Percentiles rank a stretch among this genome's conserved stretches.
Conservation (phyloP, 2,329 filamentous ascomycete species). For the Ceratocystis destructans region DNA sequence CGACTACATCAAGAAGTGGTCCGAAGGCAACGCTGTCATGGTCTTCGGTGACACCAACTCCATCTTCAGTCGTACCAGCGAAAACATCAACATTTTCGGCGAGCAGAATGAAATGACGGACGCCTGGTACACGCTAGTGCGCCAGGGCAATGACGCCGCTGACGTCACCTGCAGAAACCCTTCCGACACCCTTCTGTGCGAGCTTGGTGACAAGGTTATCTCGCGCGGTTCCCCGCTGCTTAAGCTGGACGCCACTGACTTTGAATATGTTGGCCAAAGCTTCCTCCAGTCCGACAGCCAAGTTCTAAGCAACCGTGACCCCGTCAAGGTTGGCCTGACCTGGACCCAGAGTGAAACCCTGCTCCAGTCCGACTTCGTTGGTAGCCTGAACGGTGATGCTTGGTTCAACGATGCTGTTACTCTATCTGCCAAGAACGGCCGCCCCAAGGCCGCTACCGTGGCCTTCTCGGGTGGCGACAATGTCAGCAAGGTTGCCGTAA, state of each 20-base stretch:
- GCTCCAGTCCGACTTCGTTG: constrained; percentile 34
- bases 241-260: constrained; percentile 34
- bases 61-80: constrained; percentile 45
- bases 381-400: constrained; percentile 31
- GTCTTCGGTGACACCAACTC: constrained; percentile 53
- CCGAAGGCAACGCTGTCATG: constrained; percentile 46
- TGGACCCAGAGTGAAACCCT: constrained; percentile 29
- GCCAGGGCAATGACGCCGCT: constrained; percentile 32
- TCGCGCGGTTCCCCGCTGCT: constrained; percentile 40
- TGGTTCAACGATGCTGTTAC: constrained; percentile 43
- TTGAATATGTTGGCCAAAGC: constrained; percentile 40
- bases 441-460: constrained; percentile 29
- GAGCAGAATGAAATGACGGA: constrained; percentile 41
- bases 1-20: constrained; percentile 42
- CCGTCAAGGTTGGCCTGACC: constrained; percentile 41
- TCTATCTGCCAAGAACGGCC: constrained; percentile 25
- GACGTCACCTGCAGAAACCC: constrained; percentile 44
- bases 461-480: constrained; percentile 35
- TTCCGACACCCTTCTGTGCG: constrained; percentile 39
- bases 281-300: constrained; percentile 45
- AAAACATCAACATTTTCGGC: constrained; percentile 40
- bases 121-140: constrained; percentile 44
- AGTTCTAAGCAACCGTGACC: constrained; percentile 51
- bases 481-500: constrained; percentile 38
- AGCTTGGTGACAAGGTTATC: constrained; percentile 54